Evolutionary conservation across 139 green algal genomes (phyloP).

Genomic region (Micromonas pusilla): DNA sequence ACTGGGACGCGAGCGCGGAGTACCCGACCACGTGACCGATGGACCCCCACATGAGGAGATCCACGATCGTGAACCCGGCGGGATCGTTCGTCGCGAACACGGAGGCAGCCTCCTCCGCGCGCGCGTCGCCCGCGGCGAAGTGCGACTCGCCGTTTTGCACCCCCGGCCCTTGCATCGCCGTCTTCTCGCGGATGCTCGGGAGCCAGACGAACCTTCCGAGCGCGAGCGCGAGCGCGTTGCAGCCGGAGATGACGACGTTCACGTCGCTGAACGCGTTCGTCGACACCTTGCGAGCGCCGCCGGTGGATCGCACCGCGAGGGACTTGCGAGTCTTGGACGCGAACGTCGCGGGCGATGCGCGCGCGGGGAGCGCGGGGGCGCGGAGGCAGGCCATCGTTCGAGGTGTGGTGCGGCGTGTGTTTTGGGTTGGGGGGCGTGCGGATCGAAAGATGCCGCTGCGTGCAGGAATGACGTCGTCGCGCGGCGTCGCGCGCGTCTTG

Average conservation of each 20-base stretch:
- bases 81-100: conserved; percentile 62
- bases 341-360: too few species aligned
- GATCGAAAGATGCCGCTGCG: too few species aligned
- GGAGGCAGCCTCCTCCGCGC: conserved; percentile 53
- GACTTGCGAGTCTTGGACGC: too few species aligned
- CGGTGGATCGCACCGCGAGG: too few species aligned
- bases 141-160: conserved; percentile 71
- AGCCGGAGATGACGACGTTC: conserved; percentile 37
- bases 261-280: conserved; percentile 17
- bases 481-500: too few species aligned
- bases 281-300: too few species aligned
- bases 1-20: conserved; percentile 44
- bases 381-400: too few species aligned
- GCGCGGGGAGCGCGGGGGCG: too few species aligned
- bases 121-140: conserved; percentile 61
- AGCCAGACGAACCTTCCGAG: conserved; percentile 71
- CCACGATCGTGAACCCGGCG: conserved; percentile 75
- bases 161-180: conserved; percentile 31
- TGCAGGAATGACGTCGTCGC: too few species aligned
- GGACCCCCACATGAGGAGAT: conserved; percentile 73
- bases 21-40: conserved; percentile 69
- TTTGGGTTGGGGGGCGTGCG: too few species aligned
- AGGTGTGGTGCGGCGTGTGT: too few species aligned
- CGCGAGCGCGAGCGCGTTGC: conserved; percentile 47
- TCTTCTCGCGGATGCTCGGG: conserved; percentile 56